A percentile compares a stretch with the other conserved stretches of the same genome.
phyloP scores from a whole-genome alignment of 169 alveolate genomes.

The Plasmodium gallinaceum region DNA sequence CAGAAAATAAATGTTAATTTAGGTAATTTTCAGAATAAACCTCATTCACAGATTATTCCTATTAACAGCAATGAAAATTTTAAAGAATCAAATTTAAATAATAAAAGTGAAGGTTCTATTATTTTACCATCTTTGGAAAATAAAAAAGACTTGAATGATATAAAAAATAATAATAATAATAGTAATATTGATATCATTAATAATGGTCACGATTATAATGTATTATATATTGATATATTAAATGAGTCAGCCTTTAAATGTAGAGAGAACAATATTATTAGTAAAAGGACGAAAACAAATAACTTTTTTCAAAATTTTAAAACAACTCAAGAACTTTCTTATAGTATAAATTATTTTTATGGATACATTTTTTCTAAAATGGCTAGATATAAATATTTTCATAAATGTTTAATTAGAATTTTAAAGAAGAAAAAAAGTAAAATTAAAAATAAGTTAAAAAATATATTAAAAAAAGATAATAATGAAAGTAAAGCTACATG shows the following conservation, averaged over 20 bases:
- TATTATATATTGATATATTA: slow-evolving; percentile 57
- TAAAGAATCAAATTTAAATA: slow-evolving; percentile 2
- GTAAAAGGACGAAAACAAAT: slow-evolving; percentile 11
- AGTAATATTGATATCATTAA: background rate
- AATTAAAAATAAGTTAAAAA: background rate
- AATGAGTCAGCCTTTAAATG: slow-evolving; percentile 64
- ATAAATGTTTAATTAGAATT: slow-evolving; percentile 66
- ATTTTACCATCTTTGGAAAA: background rate
- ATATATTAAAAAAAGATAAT: background rate
- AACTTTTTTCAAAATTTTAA: slow-evolving; percentile 43
- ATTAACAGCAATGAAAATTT: background rate
- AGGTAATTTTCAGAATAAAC: background rate
- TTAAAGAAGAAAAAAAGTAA: slow-evolving; percentile 32
- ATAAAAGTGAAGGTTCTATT: background rate
- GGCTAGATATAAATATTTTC: slow-evolving; percentile 73
- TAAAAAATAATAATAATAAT: background rate
- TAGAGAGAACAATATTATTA: slow-evolving; percentile 38
- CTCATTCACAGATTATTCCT: background rate
- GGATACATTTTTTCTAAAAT: slow-evolving; percentile 68
- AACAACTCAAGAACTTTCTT: slow-evolving; percentile 44
- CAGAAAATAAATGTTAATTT: background rate
- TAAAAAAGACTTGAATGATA: background rate
- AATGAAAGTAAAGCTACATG: background rate
- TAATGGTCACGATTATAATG: slow-evolving; percentile 7
- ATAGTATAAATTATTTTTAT: slow-evolving; percentile 43